These are phyloP conservation scores for Neurospora tetrasperma DNA, from an alignment of 495 filamentous ascomycete species.

Conservation along the genomic window DNA sequence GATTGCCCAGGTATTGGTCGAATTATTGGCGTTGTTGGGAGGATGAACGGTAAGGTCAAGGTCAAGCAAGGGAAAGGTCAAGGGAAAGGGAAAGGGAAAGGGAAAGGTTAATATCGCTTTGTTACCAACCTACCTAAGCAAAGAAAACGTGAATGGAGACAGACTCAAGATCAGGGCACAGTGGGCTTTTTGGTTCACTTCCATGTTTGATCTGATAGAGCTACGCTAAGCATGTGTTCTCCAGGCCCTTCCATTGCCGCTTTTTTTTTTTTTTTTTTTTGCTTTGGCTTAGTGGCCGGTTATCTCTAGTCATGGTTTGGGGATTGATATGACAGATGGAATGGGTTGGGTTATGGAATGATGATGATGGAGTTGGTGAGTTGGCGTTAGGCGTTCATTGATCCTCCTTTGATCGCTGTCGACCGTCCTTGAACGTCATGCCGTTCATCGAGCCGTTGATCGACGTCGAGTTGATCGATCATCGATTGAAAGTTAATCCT, in stretches of 20 bases:
- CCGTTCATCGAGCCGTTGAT: background rate
- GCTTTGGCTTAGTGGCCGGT: background rate
- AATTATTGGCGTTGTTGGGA: too few species aligned
- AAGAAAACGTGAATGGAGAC: background rate
- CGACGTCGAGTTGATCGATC: too few species aligned
- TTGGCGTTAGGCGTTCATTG: background rate
- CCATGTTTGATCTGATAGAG: too few species aligned
- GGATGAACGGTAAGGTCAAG: too few species aligned
- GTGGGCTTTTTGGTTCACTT: background rate
- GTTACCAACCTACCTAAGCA: background rate
- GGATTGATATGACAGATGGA: background rate
- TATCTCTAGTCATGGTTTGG: background rate
- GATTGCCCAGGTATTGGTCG: too few species aligned
- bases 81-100: background rate
- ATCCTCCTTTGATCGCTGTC: background rate
- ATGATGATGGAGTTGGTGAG: background rate
- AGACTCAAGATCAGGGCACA: background rate
- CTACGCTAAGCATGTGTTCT: background rate
- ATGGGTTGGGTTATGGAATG: background rate
- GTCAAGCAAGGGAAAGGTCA: background rate
- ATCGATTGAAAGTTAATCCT: too few species aligned
- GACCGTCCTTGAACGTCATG: background rate
- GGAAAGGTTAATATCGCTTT: background rate
- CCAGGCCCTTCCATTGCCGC: background rate
- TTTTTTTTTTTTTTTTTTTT: background rate